A percentile compares a stretch with the other conserved stretches of the same genome.
phyloP scores from a whole-genome alignment of 2,329 filamentous ascomycete species.

The Bipolaris gigantea region DNA sequence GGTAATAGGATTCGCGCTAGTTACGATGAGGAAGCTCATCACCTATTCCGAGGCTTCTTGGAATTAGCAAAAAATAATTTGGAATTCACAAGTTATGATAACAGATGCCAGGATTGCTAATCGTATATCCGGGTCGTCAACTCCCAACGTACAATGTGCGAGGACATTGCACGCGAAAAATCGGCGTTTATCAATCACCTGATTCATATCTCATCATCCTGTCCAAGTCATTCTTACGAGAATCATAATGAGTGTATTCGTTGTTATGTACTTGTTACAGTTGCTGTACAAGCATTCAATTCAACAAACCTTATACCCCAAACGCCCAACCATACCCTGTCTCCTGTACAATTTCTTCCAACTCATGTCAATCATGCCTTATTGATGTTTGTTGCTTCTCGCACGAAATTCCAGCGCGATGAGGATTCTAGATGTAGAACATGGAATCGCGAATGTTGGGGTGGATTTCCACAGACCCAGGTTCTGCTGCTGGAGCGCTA shows the following conservation, averaged over 20 bases:
- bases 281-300: too few species aligned
- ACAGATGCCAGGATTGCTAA: neutral
- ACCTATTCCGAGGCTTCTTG: neutral
- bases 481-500: neutral
- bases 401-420: neutral
- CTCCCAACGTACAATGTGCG: neutral
- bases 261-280: too few species aligned
- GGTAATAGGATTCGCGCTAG: neutral
- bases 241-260: too few species aligned
- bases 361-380: neutral
- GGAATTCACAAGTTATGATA: neutral
- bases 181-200: too few species aligned
- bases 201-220: neutral
- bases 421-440: slow-evolving; percentile 15
- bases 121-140: neutral
- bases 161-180: too few species aligned
- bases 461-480: slow-evolving; percentile 20
- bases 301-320: too few species aligned
- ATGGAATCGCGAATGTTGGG: slow-evolving; percentile 17
- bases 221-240: too few species aligned
- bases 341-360: neutral
- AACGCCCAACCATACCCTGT: neutral
- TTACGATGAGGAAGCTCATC: slow-evolving; percentile 3
- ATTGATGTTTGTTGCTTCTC: neutral
- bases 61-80: neutral